Evolutionary conservation across 2,329 filamentous ascomycete genomes (phyloP).

Genomic region (Epichloe gansuensis): DNA sequence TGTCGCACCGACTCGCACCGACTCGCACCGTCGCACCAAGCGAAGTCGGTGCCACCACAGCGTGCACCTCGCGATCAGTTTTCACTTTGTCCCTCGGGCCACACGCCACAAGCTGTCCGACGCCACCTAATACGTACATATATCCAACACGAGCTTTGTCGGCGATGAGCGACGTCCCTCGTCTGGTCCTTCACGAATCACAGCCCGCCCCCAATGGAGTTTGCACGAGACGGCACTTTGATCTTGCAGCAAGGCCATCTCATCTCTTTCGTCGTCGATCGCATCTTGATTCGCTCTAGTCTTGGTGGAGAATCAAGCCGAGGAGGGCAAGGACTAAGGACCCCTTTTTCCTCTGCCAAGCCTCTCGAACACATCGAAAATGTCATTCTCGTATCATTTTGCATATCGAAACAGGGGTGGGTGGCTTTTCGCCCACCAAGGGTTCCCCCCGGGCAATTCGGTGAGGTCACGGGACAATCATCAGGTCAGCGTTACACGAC

Average conservation of each 20-base stretch:
- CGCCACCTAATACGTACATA: too few relatives aligned
- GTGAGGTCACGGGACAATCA: neutral
- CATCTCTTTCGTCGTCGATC: neutral
- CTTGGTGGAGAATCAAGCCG: neutral
- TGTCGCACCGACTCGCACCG: neutral
- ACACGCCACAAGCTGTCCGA: neutral
- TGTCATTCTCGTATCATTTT: neutral
- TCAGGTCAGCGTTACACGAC: neutral
- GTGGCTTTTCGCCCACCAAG: neutral
- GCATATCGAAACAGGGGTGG: neutral
- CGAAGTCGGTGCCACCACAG: neutral
- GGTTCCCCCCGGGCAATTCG: neutral
- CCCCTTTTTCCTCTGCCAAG: neutral
- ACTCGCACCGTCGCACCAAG: too few relatives aligned
- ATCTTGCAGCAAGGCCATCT: neutral
- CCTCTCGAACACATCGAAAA: neutral
- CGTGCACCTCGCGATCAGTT: neutral
- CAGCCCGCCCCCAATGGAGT: too few relatives aligned
- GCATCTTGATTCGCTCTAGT: neutral
- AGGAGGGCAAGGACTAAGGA: neutral
- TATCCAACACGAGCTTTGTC: neutral
- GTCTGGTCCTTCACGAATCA: too few relatives aligned
- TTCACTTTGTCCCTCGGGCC: neutral
- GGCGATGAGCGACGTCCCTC: too few relatives aligned
- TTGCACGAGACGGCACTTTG: neutral